Evolutionary conservation across 2,329 filamentous ascomycete species (phyloP).

Genomic region (Ophiostoma himal-ulmi): DNA sequence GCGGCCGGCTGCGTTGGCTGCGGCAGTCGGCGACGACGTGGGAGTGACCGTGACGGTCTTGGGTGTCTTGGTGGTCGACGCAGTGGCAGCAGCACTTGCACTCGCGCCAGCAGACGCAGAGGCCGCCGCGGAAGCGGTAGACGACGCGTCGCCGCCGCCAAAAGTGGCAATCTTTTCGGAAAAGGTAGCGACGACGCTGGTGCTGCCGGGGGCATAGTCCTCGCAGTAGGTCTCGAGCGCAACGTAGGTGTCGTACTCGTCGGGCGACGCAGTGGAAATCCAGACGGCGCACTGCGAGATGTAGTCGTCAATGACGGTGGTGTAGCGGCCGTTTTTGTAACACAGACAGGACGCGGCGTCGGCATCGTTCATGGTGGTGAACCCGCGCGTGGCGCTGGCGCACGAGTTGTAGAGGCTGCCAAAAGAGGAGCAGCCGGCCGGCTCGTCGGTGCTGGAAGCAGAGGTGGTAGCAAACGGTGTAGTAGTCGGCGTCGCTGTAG

Average conservation of each 20-base stretch:
- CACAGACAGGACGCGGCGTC: slow-evolving; percentile 29
- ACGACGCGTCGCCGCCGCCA: slow-evolving; percentile 15
- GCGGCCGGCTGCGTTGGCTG: not conserved
- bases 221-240: slow-evolving; percentile 26
- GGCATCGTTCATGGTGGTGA: slow-evolving; percentile 19
- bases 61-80: slow-evolving; percentile 4
- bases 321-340: slow-evolving; percentile 24
- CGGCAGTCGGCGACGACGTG: slow-evolving; percentile 7
- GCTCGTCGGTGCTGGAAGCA: slow-evolving; percentile 11
- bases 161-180: slow-evolving; percentile 14
- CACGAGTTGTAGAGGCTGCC: slow-evolving; percentile 27
- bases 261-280: slow-evolving; percentile 24
- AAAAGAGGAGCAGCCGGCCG: slow-evolving; percentile 29
- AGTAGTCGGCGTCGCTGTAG: not conserved
- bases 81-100: not conserved
- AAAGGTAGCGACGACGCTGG: not conserved
- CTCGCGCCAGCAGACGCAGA: not conserved
- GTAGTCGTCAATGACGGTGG: slow-evolving; percentile 29
- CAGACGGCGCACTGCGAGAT: slow-evolving; percentile 27
- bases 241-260: slow-evolving; percentile 24
- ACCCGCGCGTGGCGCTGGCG: slow-evolving; percentile 18
- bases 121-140: not conserved
- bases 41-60: slow-evolving; percentile 19
- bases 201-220: slow-evolving; percentile 10
- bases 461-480: not conserved